A percentile compares a stretch with the other conserved stretches of the same genome.
These are phyloP conservation scores for Ziziphus jujuba DNA, from an alignment of 306 rosid species.

Conservation along the genomic window DNA sequence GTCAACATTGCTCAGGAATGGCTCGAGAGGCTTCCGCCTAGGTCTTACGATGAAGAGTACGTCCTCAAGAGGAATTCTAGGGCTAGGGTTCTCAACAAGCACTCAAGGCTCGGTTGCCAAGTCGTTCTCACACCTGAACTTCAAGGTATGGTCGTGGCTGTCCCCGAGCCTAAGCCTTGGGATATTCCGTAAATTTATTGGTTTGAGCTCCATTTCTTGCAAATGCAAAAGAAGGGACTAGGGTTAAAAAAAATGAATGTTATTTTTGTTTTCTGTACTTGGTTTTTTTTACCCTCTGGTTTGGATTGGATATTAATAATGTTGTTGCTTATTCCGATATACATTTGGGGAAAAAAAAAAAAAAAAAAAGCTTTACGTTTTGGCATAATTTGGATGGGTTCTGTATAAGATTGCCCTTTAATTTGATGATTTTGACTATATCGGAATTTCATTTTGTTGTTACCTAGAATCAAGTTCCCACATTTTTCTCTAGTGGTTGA, in stretches of 20 bases:
- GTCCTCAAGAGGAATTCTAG: constrained; percentile 61
- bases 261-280: background rate
- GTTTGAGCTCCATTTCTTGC: background rate
- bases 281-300: background rate
- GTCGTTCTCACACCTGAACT: constrained; percentile 69
- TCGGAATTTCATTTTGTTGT: background rate
- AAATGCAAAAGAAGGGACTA: constrained; percentile 2
- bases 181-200: constrained; percentile 54
- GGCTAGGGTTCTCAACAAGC: constrained; percentile 69
- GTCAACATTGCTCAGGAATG: constrained; percentile 92
- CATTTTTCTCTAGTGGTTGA: too few relatives aligned
- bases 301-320: constrained; percentile 3
- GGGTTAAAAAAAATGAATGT: background rate
- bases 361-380: background rate
- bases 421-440: background rate
- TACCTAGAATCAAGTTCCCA: background rate
- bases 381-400: constrained; percentile 1
- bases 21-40: constrained; percentile 82
- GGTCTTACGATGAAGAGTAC: constrained; percentile 84
- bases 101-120: constrained; percentile 91
- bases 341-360: background rate
- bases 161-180: constrained; percentile 93
- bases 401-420: background rate
- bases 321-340: background rate
- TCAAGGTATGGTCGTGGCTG: constrained; percentile 94